phyloP scores from a whole-genome alignment of 73 alveolate genomes.

The Paramecium octaurelia region DNA sequence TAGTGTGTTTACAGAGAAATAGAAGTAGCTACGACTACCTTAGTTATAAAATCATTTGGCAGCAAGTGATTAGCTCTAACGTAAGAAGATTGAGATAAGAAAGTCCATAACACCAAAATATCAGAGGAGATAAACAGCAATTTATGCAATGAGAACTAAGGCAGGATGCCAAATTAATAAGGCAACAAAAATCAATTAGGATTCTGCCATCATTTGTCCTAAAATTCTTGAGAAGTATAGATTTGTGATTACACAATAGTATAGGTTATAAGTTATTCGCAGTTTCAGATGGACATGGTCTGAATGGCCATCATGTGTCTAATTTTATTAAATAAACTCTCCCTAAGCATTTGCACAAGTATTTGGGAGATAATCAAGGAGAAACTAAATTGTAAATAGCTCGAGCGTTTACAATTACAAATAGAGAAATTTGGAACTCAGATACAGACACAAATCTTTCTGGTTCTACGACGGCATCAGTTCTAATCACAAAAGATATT shows the following conservation, averaged over 20 bases:
- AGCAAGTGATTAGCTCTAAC: background rate
- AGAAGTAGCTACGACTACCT: background rate
- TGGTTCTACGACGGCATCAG: constrained; percentile 74
- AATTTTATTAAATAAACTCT: constrained; percentile 75
- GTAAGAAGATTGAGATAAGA: background rate
- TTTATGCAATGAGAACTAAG: constrained; percentile 33
- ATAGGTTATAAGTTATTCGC: constrained; percentile 65
- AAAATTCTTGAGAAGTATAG: background rate
- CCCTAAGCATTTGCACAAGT: constrained; percentile 58
- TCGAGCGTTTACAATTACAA: constrained; percentile 27
- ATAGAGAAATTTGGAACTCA: constrained; percentile 57
- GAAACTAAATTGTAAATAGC: background rate
- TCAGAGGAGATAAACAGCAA: background rate
- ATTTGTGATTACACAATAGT: background rate
- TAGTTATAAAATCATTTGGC: background rate
- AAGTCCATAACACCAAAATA: background rate
- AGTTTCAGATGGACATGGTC: constrained; percentile 98
- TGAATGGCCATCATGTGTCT: constrained; percentile 88
- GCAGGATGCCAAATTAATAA: background rate
- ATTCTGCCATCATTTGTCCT: background rate
- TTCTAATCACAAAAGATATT: constrained; percentile 65
- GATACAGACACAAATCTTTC: constrained; percentile 65
- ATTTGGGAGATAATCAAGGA: background rate
- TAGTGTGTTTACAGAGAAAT: background rate
- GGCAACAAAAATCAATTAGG: background rate